A percentile compares a stretch with the other conserved stretches of the same genome.
phyloP scores from a whole-genome alignment of 768 basidiomycete genomes.

The Naematelia aurantialba region DNA sequence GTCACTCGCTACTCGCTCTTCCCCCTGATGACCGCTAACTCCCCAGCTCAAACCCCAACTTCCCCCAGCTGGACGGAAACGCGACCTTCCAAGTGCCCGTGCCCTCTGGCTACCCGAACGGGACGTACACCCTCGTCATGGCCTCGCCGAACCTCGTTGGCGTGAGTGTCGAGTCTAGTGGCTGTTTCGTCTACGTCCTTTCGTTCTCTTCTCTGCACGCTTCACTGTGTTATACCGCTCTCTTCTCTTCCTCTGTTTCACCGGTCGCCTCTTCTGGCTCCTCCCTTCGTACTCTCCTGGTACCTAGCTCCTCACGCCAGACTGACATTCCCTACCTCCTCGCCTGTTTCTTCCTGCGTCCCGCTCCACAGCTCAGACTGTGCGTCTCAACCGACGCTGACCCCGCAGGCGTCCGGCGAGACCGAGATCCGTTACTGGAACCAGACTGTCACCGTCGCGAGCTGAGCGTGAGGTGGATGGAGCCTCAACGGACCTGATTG shows the following conservation, averaged over 20 bases:
- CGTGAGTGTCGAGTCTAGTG: slow-evolving; percentile 4
- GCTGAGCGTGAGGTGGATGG: too few relatives aligned
- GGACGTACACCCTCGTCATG: slow-evolving; percentile 10
- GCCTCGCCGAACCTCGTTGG: slow-evolving; percentile 18
- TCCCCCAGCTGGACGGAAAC: slow-evolving; percentile 5
- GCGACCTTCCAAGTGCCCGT: slow-evolving; percentile 13
- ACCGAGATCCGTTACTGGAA: slow-evolving; percentile 22
- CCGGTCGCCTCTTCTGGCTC: too few relatives aligned
- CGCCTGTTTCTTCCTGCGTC: too few relatives aligned
- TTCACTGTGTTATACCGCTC: too few relatives aligned
- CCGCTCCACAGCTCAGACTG: too few relatives aligned
- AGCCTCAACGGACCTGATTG: too few relatives aligned
- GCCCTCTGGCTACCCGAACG: neutral
- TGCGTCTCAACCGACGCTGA: too few relatives aligned
- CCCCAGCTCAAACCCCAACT: neutral
- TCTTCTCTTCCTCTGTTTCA: too few relatives aligned
- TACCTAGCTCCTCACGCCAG: too few relatives aligned
- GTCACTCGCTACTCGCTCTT: neutral
- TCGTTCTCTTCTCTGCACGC: too few relatives aligned
- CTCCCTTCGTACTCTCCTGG: too few relatives aligned
- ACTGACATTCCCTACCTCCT: too few relatives aligned
- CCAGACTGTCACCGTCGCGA: slow-evolving; percentile 6
- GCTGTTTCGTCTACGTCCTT: neutral
- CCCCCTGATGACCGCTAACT: neutral
- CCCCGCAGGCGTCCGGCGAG: slow-evolving; percentile 10